Percentiles rank a stretch among this genome's conserved stretches.
Evolutionary conservation across 164 flowering plant species (phyloP).

Genomic region (Taxillus chinensis): DNA sequence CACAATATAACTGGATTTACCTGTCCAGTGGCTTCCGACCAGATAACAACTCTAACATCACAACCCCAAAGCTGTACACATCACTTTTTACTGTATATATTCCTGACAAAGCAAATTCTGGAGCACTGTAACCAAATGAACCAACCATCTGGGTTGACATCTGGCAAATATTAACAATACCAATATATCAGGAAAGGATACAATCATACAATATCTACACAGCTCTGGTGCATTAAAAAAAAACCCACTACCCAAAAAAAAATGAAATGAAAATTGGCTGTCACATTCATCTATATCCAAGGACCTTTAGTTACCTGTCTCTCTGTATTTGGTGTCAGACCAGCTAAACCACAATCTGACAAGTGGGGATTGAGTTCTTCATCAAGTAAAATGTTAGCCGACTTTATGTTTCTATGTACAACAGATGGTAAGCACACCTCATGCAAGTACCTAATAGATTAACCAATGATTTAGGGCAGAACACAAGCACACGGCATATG

Average conservation of each 20-base stretch:
- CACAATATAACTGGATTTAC: slow-evolving; percentile 20
- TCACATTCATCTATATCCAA: not conserved
- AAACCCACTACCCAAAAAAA: too few species aligned
- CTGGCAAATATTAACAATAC: slow-evolving; percentile 24
- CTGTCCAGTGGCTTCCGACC: slow-evolving; percentile 96
- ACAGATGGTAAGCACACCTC: slow-evolving; percentile 94
- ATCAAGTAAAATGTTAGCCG: slow-evolving; percentile 90
- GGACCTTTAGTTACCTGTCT: slow-evolving; percentile 47
- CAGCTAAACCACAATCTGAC: slow-evolving; percentile 92
- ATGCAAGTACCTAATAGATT: slow-evolving; percentile 77
- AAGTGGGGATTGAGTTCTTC: slow-evolving; percentile 85
- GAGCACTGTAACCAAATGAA: slow-evolving; percentile 96
- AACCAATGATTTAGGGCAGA: slow-evolving; percentile 8
- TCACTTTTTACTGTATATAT: slow-evolving; percentile 91
- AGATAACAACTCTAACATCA: slow-evolving; percentile 88
- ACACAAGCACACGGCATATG: not conserved
- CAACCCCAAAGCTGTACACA: slow-evolving; percentile 96
- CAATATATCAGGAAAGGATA: too few species aligned
- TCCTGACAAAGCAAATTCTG: slow-evolving; percentile 95
- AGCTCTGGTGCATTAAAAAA: too few species aligned
- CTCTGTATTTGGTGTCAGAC: slow-evolving; percentile 84
- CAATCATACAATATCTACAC: too few species aligned
- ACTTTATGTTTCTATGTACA: slow-evolving; percentile 96
- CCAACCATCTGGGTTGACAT: slow-evolving; percentile 84
- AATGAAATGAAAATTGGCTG: too few species aligned